Percentiles rank a stretch among this genome's conserved stretches.
Evolutionary conservation across 495 filamentous ascomycete genomes (phyloP).

Genomic region (Penicillium diatomitis): DNA sequence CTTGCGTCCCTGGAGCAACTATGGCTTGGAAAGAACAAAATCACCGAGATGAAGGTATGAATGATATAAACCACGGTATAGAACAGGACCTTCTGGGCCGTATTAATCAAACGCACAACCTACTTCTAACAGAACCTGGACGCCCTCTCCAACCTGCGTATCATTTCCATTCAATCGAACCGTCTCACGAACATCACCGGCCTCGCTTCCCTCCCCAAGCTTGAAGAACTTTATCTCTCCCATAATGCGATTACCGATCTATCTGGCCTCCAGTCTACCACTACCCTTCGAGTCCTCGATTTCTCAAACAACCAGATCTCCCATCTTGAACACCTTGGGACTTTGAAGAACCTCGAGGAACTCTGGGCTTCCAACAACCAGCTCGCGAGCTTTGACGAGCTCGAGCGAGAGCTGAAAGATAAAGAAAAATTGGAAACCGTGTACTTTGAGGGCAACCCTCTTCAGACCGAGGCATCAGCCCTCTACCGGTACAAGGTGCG

Average conservation of each 20-base stretch:
- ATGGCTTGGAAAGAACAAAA: slow-evolving; percentile 98
- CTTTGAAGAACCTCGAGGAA: slow-evolving; percentile 69
- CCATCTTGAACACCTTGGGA: slow-evolving; percentile 60
- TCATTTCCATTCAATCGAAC: slow-evolving; percentile 96
- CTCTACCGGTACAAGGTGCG: slow-evolving; percentile 90
- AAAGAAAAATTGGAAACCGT: slow-evolving; percentile 80
- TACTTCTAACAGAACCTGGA: slow-evolving; percentile 45
- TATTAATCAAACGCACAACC: background rate
- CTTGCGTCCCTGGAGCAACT: slow-evolving; percentile 71
- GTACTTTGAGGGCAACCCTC: slow-evolving; percentile 93
- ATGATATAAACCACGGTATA: too few species aligned
- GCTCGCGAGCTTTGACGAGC: slow-evolving; percentile 67
- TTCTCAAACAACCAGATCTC: slow-evolving; percentile 82
- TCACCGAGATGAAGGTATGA: slow-evolving; percentile 65
- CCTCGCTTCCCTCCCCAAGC: slow-evolving; percentile 58
- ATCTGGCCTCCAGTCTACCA: slow-evolving; percentile 61
- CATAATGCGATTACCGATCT: slow-evolving; percentile 85
- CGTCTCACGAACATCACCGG: slow-evolving; percentile 74
- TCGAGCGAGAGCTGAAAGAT: slow-evolving; percentile 68
- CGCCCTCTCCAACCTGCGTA: slow-evolving; percentile 65
- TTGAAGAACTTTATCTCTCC: slow-evolving; percentile 97
- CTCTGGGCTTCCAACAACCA: slow-evolving; percentile 91
- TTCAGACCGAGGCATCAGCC: slow-evolving; percentile 64
- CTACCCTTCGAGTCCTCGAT: slow-evolving; percentile 68
- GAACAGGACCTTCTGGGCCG: too few species aligned